Base-by-base conservation (phyloP, 441 rosid genomes). In the Hura crepitans region DNA sequence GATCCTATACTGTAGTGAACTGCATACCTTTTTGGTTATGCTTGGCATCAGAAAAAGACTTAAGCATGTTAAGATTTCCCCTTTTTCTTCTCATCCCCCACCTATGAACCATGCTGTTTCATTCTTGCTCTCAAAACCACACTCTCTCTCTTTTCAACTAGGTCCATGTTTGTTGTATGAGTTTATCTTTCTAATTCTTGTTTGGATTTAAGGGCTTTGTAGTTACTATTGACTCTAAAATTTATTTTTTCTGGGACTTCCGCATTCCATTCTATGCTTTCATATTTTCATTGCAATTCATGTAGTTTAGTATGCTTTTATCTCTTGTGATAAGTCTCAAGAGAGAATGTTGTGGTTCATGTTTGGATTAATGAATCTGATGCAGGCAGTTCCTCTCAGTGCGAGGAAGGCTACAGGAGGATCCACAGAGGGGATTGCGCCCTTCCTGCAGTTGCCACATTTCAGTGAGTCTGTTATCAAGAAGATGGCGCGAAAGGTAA, bases 371-470 rank as follows among this genome's bases (percentile, higher is more conserved):
- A 50, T 70, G 72, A 72, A 57, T 72, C 33, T 64, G 79, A 63
- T 54, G 72, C 86, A 90, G 97, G 97, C 94, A 75, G 96, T 95
- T 85, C 98, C 98, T 75, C 93, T 95, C 66, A 92, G 98, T 86
- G 87, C 96, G 42, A 89, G 91, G 85, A 95, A 95, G 83, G 62
- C 93, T 45, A 85, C 82, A 10, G 96, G 97, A 65, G 97, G 94
- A 79, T 87, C 93, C 57, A 45, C 92, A 50, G 96, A 95, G 81
- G 97, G 98, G 72, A 80, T 77, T 81, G 96, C 95, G 33, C 88
- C 99, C 58, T 95, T 95, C 78, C 76, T 95, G 76, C 99, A 92
- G 88, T 87, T 92, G 62, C 99, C 99, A 69, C 89, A 88, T 82
- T 85, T 95, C 81, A 88, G 85, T 59, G 96, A 95, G 47, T 80